Percentiles rank a stretch among this genome's conserved stretches.
These are phyloP conservation scores for Brassica balearica DNA, from an alignment of 441 rosid genomes.

Conservation along the genomic window DNA sequence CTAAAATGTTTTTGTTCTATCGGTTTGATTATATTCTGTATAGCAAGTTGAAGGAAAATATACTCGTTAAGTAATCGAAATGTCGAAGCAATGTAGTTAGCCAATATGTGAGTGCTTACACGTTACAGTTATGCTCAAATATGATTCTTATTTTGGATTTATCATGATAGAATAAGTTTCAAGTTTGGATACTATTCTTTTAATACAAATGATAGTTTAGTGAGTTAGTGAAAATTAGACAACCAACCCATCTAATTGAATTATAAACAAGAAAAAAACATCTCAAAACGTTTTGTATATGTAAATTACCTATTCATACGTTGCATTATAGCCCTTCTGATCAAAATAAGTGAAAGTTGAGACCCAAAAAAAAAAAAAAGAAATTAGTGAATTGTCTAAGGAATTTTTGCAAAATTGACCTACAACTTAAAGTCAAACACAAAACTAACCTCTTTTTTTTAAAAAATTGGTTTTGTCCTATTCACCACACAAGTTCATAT, in stretches of 20 bases:
- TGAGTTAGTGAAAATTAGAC: slow-evolving; percentile 39
- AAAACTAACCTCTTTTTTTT: too few relatives aligned
- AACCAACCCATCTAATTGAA: slow-evolving; percentile 29
- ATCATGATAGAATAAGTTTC: background rate
- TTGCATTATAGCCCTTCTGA: slow-evolving; percentile 10
- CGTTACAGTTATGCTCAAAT: slow-evolving; percentile 31
- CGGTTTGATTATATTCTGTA: background rate
- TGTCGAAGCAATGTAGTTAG: slow-evolving; percentile 34
- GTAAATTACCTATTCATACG: slow-evolving; percentile 15
- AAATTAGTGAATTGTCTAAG: slow-evolving; percentile 6
- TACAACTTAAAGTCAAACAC: too few relatives aligned
- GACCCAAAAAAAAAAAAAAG: background rate
- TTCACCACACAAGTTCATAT: too few relatives aligned
- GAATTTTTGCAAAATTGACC: too few relatives aligned
- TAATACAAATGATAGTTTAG: background rate
- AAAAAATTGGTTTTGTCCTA: too few relatives aligned
- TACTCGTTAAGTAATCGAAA: slow-evolving; percentile 23
- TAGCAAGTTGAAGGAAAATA: slow-evolving; percentile 11
- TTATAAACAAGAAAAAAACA: background rate
- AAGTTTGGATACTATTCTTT: slow-evolving; percentile 6
- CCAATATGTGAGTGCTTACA: slow-evolving; percentile 26
- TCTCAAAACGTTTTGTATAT: slow-evolving; percentile 14
- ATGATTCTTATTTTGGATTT: slow-evolving; percentile 13
- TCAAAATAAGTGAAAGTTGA: background rate
- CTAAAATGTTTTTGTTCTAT: background rate